Conservation (phyloP, 805 yeast species). For the Ogataea philodendri region DNA sequence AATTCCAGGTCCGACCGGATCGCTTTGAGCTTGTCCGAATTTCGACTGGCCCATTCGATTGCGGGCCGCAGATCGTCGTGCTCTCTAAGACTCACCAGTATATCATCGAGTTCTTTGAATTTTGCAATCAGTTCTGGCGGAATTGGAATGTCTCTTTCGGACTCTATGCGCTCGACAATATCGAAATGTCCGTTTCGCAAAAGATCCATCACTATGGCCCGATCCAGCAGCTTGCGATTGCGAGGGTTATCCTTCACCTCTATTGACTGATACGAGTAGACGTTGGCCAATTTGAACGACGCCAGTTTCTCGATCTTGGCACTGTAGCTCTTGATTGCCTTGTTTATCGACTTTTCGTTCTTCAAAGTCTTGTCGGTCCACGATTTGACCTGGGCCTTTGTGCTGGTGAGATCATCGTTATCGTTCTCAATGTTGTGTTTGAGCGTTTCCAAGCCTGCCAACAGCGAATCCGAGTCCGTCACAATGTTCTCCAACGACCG, state of each 20-base stretch:
- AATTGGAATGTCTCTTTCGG: constrained; percentile 29
- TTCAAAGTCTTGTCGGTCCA: constrained; percentile 33
- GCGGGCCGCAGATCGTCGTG: constrained; percentile 43
- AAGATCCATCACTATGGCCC: constrained; percentile 34
- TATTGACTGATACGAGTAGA: constrained; percentile 27
- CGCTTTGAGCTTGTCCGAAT: constrained; percentile 26
- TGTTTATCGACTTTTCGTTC: constrained; percentile 29
- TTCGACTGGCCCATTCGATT: constrained; percentile 44
- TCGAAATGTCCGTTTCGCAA: constrained; percentile 33
- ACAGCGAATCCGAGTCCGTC: constrained; percentile 29
- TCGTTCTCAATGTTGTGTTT: constrained; percentile 23
- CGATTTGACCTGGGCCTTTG: constrained; percentile 15
- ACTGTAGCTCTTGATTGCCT: constrained; percentile 27
- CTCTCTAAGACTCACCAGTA: constrained; percentile 37
- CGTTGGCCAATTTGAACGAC: constrained; percentile 23
- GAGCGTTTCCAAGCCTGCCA: constrained; percentile 26
- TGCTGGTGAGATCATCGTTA: constrained; percentile 13
- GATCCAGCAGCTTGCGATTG: constrained; percentile 20
- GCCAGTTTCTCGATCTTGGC: constrained; percentile 30
- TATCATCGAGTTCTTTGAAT: constrained; percentile 43
- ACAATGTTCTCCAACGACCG: constrained; percentile 32
- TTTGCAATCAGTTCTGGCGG: constrained; percentile 33
- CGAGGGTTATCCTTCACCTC: constrained; percentile 13
- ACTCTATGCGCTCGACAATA: constrained; percentile 26
- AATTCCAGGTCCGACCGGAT: constrained; percentile 46